Base-by-base conservation (phyloP, 2,329 filamentous ascomycete species). In the Colletotrichum neosansevieriae region DNA sequence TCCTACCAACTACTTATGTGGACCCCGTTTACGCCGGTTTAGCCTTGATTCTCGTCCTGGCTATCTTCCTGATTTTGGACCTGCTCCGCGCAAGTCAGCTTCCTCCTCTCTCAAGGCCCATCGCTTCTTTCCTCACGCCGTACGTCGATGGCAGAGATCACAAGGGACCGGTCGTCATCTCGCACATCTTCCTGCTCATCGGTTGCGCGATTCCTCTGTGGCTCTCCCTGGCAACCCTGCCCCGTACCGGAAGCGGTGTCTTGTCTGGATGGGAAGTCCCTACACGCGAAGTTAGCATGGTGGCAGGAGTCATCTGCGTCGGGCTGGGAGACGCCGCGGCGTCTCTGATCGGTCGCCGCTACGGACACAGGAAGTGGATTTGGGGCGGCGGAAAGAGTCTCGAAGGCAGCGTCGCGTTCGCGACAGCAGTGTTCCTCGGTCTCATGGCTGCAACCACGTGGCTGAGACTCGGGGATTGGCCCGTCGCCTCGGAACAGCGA, bases 311-410 rank as follows among this genome's bases (percentile, higher is more conserved):
- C 3, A 86, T 98, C 32, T 98, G 96, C 77, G 96, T 99, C 2
- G 96, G 96, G 1, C 90, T 99, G 79, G 96, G 96, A 44, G 96
- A 99, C 75, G 94, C 96, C 0, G 96, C 95, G 0, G 96, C 96
- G 1, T 97, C 92, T 13, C 85, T 99, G 2, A 91, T 98, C 59
- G 96, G 96, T 1, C 87, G 96, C 38, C 89, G 95, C 17, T 97
- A 91, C 77, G 96, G 96, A 3, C 89, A 90, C 32, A 86, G 88
- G 38, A 98, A 98, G 82, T 99, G 96, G 96, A 86, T 94, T 24
- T 99, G 96, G 96, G 93, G 94, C 13, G 96, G 96, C 4, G 95
- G 94, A 13, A 99, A 99, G 85, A 97, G 94, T 71, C 84, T 99
- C 1, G 95, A 99, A 79, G 96, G 96, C 63, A 91, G 88, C 72